These are phyloP conservation scores for Rosa lucieae DNA, from an alignment of 306 rosid species.

Conservation along the genomic window DNA sequence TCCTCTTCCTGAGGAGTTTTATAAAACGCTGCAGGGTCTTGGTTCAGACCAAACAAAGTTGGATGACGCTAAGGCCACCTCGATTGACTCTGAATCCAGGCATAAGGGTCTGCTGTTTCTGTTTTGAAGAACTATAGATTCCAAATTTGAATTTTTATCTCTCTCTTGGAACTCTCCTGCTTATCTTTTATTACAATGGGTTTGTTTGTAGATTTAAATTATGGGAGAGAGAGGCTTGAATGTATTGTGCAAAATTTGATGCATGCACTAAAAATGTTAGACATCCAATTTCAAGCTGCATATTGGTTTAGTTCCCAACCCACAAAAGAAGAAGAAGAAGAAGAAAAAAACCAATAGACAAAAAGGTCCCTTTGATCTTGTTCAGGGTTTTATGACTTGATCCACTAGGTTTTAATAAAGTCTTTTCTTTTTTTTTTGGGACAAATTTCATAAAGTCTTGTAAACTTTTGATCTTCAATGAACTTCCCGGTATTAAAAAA, in stretches of 20 bases:
- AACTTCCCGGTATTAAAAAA: too few relatives aligned
- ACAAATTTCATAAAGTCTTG: too few relatives aligned
- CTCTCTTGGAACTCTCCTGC: constrained; percentile 24
- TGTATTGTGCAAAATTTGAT: neutral
- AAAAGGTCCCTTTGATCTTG: too few relatives aligned
- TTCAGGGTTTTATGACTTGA: too few relatives aligned
- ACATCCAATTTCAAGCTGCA: too few relatives aligned
- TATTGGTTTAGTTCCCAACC: too few relatives aligned
- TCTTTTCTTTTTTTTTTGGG: too few relatives aligned
- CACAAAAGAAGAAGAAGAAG: too few relatives aligned
- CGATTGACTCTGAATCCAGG: constrained; percentile 49
- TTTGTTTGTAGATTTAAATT: constrained; percentile 28
- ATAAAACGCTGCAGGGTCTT: constrained; percentile 52
- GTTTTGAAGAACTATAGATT: constrained; percentile 26
- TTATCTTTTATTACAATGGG: constrained; percentile 14
- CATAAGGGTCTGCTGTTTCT: constrained; percentile 27
- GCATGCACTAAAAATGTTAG: too few relatives aligned
- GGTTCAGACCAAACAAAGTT: constrained; percentile 27
- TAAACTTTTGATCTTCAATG: too few relatives aligned
- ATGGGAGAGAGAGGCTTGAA: constrained; percentile 19
- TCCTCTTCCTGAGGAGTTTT: constrained; percentile 76
- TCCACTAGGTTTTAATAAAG: too few relatives aligned
- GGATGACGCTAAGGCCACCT: constrained; percentile 34
- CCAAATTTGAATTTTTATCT: constrained; percentile 22
- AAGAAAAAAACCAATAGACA: too few relatives aligned